phyloP scores from a whole-genome alignment of 805 yeast genomes.

The Maudiozyma saulgeensis region DNA sequence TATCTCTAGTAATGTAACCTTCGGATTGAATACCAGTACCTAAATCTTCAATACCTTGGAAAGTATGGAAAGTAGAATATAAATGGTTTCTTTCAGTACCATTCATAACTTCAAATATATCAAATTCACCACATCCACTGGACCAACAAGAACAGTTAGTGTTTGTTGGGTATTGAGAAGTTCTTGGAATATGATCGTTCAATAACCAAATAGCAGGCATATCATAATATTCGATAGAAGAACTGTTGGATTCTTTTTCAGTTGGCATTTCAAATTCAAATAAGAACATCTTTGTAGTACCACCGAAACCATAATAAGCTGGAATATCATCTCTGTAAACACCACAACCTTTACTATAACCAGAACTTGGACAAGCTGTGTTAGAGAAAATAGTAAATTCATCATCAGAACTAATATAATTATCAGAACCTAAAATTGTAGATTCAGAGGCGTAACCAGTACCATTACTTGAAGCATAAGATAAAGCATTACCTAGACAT shows the following conservation, averaged over 20 bases:
- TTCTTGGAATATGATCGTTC: conserved; percentile 65
- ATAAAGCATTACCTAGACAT: conserved; percentile 61
- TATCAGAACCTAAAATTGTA: conserved; percentile 40
- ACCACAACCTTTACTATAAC: conserved; percentile 58
- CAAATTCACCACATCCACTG: conserved; percentile 73
- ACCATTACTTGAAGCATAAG: conserved; percentile 55
- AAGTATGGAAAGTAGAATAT: conserved; percentile 64
- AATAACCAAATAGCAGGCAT: conserved; percentile 74
- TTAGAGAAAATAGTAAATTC: conserved; percentile 56
- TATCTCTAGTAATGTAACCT: conserved; percentile 51
- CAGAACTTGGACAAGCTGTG: conserved; percentile 45
- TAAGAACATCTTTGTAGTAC: conserved; percentile 59
- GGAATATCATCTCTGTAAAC: conserved; percentile 67
- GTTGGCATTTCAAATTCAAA: conserved; percentile 63
- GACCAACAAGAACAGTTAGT: conserved; percentile 67
- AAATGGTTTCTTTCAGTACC: conserved; percentile 45
- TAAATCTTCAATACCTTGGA: conserved; percentile 53
- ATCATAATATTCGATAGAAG: conserved; percentile 35
- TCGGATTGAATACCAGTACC: conserved; percentile 47
- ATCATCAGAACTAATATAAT: conserved; percentile 44
- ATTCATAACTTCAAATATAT: conserved; percentile 67
- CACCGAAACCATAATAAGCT: conserved; percentile 63
- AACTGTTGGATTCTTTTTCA: conserved; percentile 34
- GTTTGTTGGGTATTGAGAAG: conserved; percentile 54
- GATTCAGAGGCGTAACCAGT: conserved; percentile 34